These are phyloP conservation scores for Geotrichum klebahnii DNA, from an alignment of 1,139 yeast genomes.

Conservation along the genomic window DNA sequence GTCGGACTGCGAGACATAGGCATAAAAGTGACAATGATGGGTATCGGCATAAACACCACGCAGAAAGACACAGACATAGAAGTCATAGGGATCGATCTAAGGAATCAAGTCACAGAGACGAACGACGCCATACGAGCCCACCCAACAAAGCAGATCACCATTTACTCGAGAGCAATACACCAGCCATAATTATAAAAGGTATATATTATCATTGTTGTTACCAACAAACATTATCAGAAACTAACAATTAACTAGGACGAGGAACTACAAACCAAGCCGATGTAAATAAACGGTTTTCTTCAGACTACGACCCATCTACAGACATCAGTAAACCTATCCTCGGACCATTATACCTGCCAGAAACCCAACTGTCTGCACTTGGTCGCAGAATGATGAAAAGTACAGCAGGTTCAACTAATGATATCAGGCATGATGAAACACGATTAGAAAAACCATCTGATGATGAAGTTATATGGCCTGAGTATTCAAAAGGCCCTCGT, in stretches of 20 bases:
- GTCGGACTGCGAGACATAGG: no score
- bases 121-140: not conserved
- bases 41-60: no score
- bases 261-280: slow-evolving; percentile 2
- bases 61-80: not conserved
- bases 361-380: no score
- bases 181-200: not conserved
- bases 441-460: not conserved
- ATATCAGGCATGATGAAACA: not conserved
- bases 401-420: no score
- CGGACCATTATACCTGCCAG: not conserved
- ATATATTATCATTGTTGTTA: no score
- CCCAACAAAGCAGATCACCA: not conserved
- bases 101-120: not conserved
- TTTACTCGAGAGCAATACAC: not conserved
- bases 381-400: no score
- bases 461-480: slow-evolving; percentile 8
- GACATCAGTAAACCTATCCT: not conserved
- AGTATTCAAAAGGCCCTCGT: slow-evolving; percentile 10
- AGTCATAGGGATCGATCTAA: not conserved
- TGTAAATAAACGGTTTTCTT: not conserved
- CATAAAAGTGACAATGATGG: no score
- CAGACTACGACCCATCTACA: slow-evolving; percentile 5
- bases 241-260: slow-evolving; percentile 5
- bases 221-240: not conserved